Evolutionary conservation across 78 protist genomes (phyloP).

Genomic region (Ministeria vibrans): DNA sequence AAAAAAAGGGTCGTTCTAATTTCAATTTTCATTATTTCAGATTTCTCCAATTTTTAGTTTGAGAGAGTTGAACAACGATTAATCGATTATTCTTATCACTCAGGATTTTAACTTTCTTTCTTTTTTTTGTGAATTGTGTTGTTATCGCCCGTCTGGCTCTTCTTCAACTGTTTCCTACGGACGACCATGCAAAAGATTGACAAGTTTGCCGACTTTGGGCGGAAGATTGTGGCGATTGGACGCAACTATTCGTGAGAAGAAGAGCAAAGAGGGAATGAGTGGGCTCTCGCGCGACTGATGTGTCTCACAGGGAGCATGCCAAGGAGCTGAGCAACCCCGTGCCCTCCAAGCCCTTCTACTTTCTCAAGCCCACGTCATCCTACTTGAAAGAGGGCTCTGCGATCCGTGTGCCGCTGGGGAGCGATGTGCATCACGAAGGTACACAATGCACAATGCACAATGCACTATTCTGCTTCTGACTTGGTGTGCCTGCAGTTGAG

Average conservation of each 20-base stretch:
- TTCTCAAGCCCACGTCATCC: slow-evolving; percentile 38
- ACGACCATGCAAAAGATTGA: no score
- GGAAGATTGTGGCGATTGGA: background rate
- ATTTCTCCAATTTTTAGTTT: no score
- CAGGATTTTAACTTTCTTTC: no score
- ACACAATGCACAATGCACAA: background rate
- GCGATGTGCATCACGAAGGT: background rate
- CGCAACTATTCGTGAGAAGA: background rate
- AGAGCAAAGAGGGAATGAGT: no score
- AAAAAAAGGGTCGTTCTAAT: no score
- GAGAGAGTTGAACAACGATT: no score
- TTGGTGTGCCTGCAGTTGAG: background rate
- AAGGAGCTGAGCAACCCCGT: slow-evolving; percentile 16
- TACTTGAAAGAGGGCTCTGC: background rate
- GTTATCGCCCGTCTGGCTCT: no score
- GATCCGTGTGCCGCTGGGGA: background rate
- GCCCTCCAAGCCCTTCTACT: slow-evolving; percentile 27
- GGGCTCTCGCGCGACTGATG: no score
- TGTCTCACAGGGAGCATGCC: slow-evolving; percentile 24
- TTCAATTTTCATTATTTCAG: no score
- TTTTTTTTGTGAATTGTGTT: no score
- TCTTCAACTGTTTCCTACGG: no score
- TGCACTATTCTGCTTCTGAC: background rate
- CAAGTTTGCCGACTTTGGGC: background rate
- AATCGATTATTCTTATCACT: no score